Conservation (phyloP, 2,329 filamentous ascomycete genomes). For the Alternaria postmessia region DNA sequence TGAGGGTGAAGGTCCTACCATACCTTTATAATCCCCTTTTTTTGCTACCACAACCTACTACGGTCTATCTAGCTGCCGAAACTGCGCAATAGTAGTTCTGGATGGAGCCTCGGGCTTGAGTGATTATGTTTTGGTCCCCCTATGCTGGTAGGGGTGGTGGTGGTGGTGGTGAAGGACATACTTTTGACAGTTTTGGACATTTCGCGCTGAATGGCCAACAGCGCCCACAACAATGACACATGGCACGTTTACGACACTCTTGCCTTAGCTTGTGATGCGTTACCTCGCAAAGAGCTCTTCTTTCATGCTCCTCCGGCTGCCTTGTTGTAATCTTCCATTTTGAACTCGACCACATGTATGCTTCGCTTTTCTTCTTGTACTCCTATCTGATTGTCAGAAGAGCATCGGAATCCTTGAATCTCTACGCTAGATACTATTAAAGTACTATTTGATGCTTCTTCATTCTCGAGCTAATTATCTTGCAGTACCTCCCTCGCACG, state of each 20-base stretch:
- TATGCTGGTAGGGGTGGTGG: neutral
- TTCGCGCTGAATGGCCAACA: neutral
- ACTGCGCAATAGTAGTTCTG: neutral
- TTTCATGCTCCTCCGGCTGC: neutral
- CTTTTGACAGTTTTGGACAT: neutral
- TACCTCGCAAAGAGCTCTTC: neutral
- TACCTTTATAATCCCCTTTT: neutral
- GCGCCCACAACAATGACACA: neutral
- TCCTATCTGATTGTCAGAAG: neutral
- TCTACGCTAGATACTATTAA: accelerated
- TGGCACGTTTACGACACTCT: neutral
- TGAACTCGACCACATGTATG: neutral
- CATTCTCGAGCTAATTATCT: neutral
- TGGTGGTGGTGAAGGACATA: neutral
- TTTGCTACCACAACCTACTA: neutral
- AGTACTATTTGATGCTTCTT: neutral
- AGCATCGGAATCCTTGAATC: neutral
- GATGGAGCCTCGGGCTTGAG: neutral
- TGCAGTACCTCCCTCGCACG: neutral
- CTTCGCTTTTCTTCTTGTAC: neutral
- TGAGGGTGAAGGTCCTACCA: neutral
- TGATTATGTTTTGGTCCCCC: neutral
- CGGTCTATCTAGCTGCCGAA: neutral
- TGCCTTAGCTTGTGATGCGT: neutral
- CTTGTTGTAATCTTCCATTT: neutral